These are phyloP conservation scores for Chrysopogon serrulatus DNA, from an alignment of 176 grass and related monocot species.

Conservation along the genomic window DNA sequence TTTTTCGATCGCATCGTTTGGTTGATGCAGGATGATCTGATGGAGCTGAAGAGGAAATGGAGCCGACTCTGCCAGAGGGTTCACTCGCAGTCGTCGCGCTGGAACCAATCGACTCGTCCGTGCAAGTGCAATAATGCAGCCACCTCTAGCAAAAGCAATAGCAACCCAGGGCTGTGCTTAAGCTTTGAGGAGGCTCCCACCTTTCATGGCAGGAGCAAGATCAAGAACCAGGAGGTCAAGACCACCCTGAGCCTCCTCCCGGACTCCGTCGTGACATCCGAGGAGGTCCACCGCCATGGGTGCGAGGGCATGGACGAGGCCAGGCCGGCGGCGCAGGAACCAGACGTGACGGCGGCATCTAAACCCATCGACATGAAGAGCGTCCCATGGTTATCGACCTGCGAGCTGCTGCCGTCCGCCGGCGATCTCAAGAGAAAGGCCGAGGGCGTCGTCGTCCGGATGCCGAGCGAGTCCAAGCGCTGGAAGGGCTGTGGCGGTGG, in stretches of 20 bases:
- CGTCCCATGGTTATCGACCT: not conserved
- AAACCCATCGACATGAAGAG: not conserved
- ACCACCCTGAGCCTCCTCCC: constrained; percentile 36
- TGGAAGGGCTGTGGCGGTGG: not conserved
- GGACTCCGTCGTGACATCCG: constrained; percentile 10
- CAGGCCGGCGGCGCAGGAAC: not conserved
- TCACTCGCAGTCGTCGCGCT: constrained; percentile 41
- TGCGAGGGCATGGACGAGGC: not conserved
- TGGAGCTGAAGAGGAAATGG: constrained; percentile 68
- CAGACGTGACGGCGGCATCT: not conserved
- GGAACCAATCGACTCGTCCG: not conserved
- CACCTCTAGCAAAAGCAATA: not conserved
- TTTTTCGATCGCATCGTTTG: not conserved
- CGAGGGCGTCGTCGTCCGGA: accelerated
- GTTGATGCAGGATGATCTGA: constrained; percentile 38
- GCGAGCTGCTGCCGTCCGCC: not conserved
- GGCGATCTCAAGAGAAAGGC: constrained; percentile 46
- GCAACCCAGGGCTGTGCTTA: not conserved
- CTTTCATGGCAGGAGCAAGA: not conserved
- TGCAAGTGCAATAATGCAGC: constrained; percentile 7
- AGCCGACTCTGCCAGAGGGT: constrained; percentile 45
- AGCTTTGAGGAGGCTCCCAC: not conserved
- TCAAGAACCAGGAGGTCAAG: not conserved
- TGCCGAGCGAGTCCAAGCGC: constrained; percentile 11
- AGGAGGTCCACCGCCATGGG: not conserved